Evolutionary conservation across 1,284 basidiomycete species (phyloP), one percentile per base, ranked within the genome.

Genomic region (Cutaneotrichosporon sp.): DNA sequence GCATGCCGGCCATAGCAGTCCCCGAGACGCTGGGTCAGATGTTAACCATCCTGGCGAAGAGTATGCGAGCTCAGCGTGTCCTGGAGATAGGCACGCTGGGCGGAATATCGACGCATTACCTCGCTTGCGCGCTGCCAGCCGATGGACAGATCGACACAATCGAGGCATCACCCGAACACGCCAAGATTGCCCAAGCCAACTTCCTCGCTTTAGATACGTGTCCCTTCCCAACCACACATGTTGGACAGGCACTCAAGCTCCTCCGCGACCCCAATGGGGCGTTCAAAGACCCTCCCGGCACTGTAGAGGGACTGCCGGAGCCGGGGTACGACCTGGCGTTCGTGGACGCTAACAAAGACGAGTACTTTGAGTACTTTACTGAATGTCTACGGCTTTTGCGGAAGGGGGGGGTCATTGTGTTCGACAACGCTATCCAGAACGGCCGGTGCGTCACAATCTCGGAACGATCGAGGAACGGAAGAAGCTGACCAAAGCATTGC

Each of bases 61-160:
- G 64, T 10, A 69, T 74, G 34, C 60, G 61, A 18, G 78, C 75
- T 1, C 71, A 70, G 62, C 70, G 70, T 40, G 68, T 79, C 10
- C 49, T 79, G 11, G 78, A 78, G 59, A 74, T 79, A 50, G 77
- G 77, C 5, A 79, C 77, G 8, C 55, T 77, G 14, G 70, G 67
- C 16, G 77, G 77, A 6, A 32, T 53, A 61, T 76, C 76, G 6
- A 77, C 78, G 0, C 58, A 65, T 10, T 78, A 74, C 65, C 64
- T 79, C 13, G 73, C 75, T 18, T 62, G 65, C 21, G 68, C 72
- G 0, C 69, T 79, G 0, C 76, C 76, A 0, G 16, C 63, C 0
- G 69, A 74, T 58, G 78, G 78, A 1, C 72, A 72, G 61, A 72
- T 79, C 49, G 78, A 79, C 68, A 78, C 76, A 8, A 70, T 79